These are phyloP conservation scores for Graphilbum fragrans DNA, from an alignment of 2,329 filamentous ascomycete species.

Conservation along the genomic window DNA sequence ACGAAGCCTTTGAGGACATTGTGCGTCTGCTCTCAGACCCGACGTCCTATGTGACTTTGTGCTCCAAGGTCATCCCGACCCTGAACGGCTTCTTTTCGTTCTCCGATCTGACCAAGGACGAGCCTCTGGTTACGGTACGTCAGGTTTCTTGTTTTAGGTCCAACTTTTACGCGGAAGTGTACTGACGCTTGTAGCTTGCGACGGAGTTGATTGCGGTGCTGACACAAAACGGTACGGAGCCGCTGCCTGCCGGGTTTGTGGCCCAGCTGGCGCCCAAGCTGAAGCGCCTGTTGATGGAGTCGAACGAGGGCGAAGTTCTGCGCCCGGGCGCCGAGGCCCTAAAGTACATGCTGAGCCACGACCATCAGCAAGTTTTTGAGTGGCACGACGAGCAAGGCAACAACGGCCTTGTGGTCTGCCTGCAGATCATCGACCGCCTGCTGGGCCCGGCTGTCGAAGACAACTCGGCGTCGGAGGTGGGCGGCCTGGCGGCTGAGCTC, in stretches of 20 bases:
- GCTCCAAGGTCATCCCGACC: slow-evolving; percentile 75
- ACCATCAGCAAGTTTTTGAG: slow-evolving; percentile 76
- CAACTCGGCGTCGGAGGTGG: slow-evolving; percentile 89
- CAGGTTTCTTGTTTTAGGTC: background rate
- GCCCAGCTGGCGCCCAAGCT: slow-evolving; percentile 78
- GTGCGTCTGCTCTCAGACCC: slow-evolving; percentile 54
- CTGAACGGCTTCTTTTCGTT: slow-evolving; percentile 84
- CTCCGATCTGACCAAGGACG: slow-evolving; percentile 72
- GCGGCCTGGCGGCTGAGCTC: slow-evolving; percentile 82
- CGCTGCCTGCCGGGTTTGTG: slow-evolving; percentile 78
- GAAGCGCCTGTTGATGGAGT: slow-evolving; percentile 68
- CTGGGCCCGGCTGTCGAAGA: slow-evolving; percentile 78
- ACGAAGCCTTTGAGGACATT: slow-evolving; percentile 84
- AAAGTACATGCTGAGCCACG: slow-evolving; percentile 81
- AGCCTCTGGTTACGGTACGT: slow-evolving; percentile 63
- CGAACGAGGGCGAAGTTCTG: slow-evolving; percentile 77
- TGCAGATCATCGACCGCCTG: slow-evolving; percentile 86
- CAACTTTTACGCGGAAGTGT: too few species aligned
- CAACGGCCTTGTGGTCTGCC: slow-evolving; percentile 74
- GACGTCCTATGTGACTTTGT: slow-evolving; percentile 65
- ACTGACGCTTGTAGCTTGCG: slow-evolving; percentile 37
- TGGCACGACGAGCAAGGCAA: slow-evolving; percentile 75
- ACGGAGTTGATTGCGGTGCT: slow-evolving; percentile 74
- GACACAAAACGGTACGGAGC: slow-evolving; percentile 70
- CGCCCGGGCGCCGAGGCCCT: slow-evolving; percentile 76